Evolutionary conservation across 352 stramenopile species (phyloP), one percentile per base, ranked within the genome.

Genomic region (Pythium pyrilobum): DNA sequence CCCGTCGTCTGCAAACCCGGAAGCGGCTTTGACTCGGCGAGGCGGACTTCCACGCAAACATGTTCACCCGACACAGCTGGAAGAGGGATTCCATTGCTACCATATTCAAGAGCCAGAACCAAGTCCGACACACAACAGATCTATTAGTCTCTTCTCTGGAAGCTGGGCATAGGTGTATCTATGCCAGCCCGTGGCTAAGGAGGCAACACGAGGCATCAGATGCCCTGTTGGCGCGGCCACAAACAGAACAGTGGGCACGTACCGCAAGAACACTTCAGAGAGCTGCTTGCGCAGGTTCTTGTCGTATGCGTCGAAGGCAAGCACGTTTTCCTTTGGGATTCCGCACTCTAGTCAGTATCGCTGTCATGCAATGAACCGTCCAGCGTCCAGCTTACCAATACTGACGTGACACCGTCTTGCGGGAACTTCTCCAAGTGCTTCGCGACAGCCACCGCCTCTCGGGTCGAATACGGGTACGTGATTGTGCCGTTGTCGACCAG

Each of bases 371-470:
- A 10, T 34, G 27, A 48, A 29, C n/a, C 24, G 3, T 5, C 11
- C 5, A 47, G 6, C 43, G 6, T 32, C 12, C 1, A 12, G 63
- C 71, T 46, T 66, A 88, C 78, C 55, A 89, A 44, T 10, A 90
- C 89, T 4, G 69, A 75, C 6, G 76, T 82, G 18, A 98, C 72
- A 12, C 86, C 88, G 64, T 99, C 95, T 16, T 81, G 66, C 2
- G 92, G 92, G 55, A 97, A 99, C 39, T 75, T 60, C 31, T 98
- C 77, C 23, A 98, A 56, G 64, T 99, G 96, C 57, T 96, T 96
- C 9, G 94, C 89, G 3, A 98, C 86, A 3, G 83, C 83, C n/a
- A 98, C 92, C 10, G 89, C 86, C 64, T 99, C 96, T 29, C 96
- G 75, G 10, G 88, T 92, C 16, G 85, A 97, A 69, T 97, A 99